Base-by-base conservation (phyloP, 2,329 filamentous ascomycete species). In the Fusarium sp. region DNA sequence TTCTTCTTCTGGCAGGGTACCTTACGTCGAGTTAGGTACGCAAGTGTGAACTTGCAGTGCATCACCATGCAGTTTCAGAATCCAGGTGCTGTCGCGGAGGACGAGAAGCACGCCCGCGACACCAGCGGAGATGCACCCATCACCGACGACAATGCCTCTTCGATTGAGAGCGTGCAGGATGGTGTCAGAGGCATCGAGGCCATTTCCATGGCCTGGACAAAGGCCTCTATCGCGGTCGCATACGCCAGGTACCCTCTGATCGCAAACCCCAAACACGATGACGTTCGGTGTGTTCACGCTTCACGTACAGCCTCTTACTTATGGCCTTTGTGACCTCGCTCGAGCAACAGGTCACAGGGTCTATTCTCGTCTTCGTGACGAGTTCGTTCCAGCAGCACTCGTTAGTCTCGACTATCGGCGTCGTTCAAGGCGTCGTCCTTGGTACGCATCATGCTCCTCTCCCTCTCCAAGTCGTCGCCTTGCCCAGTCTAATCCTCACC, bases 301-400 rank as follows among this genome's bases (percentile, higher is more conserved):
- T 8, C 6, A 15, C 18, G 5, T 48, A 6, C 43, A 73, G 75
- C 46, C 65, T 77, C 11, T 70, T 75, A 46, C 58, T 66, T 11
- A 71, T 73, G 31, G 73, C 73, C 11, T 72, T 73, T 31, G 56
- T 75, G 40, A 62, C 66, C 11, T 68, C 70, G 4, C 66, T 77
- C 8, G 64, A 68, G 34, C 65, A 60, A n/a, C 68, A 72, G 52
- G 69, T 74, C 11, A 69, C 66, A 30, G 68, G 64, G 27, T 66
- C 68, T 3, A 71, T 75, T 47, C 61, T 65, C 8, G 56, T 72
- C 4, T 76, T 75, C 41, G 74, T 75, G 23, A 75, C 75, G 3
- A 77, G 74, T 50, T 65, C 64, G 37, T 87, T 85, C 65, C 73
- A 79, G 27, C 73, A 78, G 9, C 85, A 87, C 69, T 86, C 84